Base-by-base conservation (phyloP, 1,284 basidiomycete species). In the Waitea zeae region DNA sequence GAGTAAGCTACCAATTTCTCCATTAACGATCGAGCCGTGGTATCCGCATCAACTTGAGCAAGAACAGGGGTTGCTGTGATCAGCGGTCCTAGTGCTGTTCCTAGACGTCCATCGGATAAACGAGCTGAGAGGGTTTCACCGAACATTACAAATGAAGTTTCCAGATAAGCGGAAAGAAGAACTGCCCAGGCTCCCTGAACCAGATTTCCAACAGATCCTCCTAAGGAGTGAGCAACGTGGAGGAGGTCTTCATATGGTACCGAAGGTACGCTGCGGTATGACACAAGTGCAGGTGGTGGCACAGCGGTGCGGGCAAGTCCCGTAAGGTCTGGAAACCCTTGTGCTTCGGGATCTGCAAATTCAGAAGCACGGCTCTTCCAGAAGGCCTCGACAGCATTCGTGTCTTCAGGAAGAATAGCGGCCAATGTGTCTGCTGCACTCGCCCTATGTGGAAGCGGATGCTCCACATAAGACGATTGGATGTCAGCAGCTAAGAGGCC, bases 171-270 rank as follows among this genome's bases (percentile, higher is more conserved):
- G 9, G 44, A 33, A 4, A 53, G 43, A 7, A 56, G 42, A 15
- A 42, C 18, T 2, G 47, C 50, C 51, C 52, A 54, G 2, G 50
- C 53, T 2, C 44, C 40, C 38, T 53, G 52, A 1, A 48, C 38
- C 7, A 54, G n/a, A 9, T 52, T 46, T n/a, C 51, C 44, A 24
- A 50, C 40, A 1, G 52, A 52, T 17, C 43, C 46, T n/a, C 42
- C 42, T 11, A 50, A 33, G 2, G 31, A 19, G 4, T 39, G 36
- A 9, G 49, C 46, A 2, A 40, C 24, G 9, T 26, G 9, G n/a
- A 7, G 7, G n/a, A 26, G 24, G 24, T 26, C 24, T 9, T 7
- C 24, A n/a, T n/a, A n/a, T n/a, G n/a, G n/a, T n/a, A n/a, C 7
- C 9, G n/a, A 26, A 26, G 24, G n/a, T 26, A 26, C 24, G 24